Base-by-base conservation (phyloP, 2,329 filamentous ascomycete species). In the Aspergillus sclerotialis region DNA sequence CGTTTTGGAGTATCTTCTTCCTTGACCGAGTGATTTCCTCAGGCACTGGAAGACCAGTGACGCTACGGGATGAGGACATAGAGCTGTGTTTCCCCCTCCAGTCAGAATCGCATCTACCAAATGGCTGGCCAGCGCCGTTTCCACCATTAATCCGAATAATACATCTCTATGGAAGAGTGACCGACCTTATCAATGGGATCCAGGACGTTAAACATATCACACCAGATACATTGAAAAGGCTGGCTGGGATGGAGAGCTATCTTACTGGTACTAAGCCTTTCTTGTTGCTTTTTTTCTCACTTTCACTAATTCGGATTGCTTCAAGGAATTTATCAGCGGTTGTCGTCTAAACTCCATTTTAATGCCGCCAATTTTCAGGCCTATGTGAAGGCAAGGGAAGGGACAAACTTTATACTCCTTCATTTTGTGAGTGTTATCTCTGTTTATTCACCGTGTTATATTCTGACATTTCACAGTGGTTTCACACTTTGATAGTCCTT, bases 1-100 rank as follows among this genome's bases (percentile, higher is more conserved):
- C 87, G 0, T 88, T 94, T 46, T 94, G 87, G 87, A 81, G 85
- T 4, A 82, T 94, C 8, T 93, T 93, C 57, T 82, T 93, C 44
- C 73, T 94, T 1, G 87, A 94, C 50, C 75, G 87, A 13, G 82
- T 90, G 41, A 90, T 94, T 16, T 93, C 87, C 0, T 90, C 84
- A 0, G 87, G 87, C 0, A 92, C 86, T 0, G 88, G 88, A 7
- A 73, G 87, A 11, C 82, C 86, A 1, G 87, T 90, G 8, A 93
- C 86, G 0, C 71, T 94, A 18, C 78, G 82, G 31, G 85, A 93
- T 52, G 82, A 85, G 40, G 87, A 93, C 46, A 89, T 90, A 44
- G 88, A 93, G 55, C 71, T 93, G 5, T 75, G 76, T 1, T 82
- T 93, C 29, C 75, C 75, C 3, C 65, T 70, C 4, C 56, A 76